These are phyloP conservation scores for Debaryomyces robertsiae DNA, from an alignment of 1,139 yeast genomes.

Conservation along the genomic window DNA sequence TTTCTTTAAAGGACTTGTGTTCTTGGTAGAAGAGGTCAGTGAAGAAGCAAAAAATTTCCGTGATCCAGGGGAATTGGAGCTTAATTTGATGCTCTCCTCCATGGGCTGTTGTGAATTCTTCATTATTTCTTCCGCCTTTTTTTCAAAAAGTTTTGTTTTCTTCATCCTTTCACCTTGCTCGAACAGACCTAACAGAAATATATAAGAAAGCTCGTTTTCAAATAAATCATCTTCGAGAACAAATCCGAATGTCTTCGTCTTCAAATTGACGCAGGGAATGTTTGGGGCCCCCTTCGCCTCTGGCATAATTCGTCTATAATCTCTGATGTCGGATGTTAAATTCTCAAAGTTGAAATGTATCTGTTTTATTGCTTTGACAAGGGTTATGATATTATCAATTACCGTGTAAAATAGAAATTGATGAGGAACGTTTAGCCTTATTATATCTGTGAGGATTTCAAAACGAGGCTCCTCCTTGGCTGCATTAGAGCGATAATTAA, in stretches of 20 bases:
- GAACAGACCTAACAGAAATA: constrained; percentile 39
- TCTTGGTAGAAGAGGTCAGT: constrained; percentile 3
- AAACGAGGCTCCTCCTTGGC: constrained; percentile 22
- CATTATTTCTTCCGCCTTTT: constrained; percentile 24
- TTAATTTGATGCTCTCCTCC: constrained; percentile 22
- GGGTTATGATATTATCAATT: constrained; percentile 64
- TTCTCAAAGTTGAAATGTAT: constrained; percentile 52
- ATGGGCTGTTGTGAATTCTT: constrained; percentile 18
- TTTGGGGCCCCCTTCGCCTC: constrained; percentile 29
- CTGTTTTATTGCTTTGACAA: constrained; percentile 61
- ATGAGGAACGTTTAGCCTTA: constrained; percentile 53
- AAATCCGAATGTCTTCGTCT: constrained; percentile 36
- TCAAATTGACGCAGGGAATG: constrained; percentile 36
- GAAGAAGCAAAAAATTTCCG: constrained; percentile 5
- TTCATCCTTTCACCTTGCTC: constrained; percentile 40
- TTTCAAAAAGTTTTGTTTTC: constrained; percentile 34
- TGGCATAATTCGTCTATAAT: constrained; percentile 41
- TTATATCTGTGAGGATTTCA: constrained; percentile 29
- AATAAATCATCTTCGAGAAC: constrained; percentile 47
- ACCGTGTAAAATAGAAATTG: constrained; percentile 66
- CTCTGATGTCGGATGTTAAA: constrained; percentile 38
- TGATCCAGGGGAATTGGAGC: neutral
- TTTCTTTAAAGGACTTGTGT: constrained; percentile 5
- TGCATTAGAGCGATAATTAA: constrained; percentile 25
- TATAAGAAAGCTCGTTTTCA: constrained; percentile 42